Evolutionary conservation across 768 basidiomycete species (phyloP).

Genomic region (Lentinula lateritia): DNA sequence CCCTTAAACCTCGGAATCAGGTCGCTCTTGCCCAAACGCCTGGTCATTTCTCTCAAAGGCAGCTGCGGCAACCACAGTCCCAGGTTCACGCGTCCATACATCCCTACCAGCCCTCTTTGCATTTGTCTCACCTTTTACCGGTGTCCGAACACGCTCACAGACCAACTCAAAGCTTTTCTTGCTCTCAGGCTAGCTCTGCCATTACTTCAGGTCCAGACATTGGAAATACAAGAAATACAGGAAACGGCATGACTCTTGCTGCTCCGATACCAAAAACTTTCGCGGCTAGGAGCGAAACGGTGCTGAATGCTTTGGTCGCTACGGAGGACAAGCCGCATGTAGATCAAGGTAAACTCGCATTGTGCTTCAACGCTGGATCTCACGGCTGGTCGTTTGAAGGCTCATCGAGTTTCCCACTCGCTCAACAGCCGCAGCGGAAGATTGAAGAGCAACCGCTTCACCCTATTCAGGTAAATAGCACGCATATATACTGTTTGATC

Average conservation of each 20-base stretch:
- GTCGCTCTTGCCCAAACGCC: neutral
- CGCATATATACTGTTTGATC: neutral
- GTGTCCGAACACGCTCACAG: neutral
- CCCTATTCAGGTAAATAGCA: neutral
- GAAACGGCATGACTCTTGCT: neutral
- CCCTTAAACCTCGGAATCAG: neutral
- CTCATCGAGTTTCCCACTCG: neutral
- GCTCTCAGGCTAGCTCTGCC: neutral
- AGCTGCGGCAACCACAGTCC: neutral
- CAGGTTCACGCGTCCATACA: neutral
- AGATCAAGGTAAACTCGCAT: neutral
- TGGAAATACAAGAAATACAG: neutral
- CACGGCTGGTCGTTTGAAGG: neutral
- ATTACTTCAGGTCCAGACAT: neutral
- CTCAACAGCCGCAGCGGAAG: no score
- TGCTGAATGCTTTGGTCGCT: neutral
- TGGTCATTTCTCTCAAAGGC: neutral
- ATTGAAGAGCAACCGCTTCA: neutral
- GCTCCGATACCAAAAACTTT: neutral
- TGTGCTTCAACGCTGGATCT: neutral
- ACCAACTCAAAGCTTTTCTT: neutral
- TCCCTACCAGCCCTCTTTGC: neutral
- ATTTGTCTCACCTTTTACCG: neutral
- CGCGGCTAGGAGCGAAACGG: neutral
- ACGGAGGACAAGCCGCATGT: neutral